phyloP scores from a whole-genome alignment of 2,329 filamentous ascomycete species.

The Coniochaeta sp. region DNA sequence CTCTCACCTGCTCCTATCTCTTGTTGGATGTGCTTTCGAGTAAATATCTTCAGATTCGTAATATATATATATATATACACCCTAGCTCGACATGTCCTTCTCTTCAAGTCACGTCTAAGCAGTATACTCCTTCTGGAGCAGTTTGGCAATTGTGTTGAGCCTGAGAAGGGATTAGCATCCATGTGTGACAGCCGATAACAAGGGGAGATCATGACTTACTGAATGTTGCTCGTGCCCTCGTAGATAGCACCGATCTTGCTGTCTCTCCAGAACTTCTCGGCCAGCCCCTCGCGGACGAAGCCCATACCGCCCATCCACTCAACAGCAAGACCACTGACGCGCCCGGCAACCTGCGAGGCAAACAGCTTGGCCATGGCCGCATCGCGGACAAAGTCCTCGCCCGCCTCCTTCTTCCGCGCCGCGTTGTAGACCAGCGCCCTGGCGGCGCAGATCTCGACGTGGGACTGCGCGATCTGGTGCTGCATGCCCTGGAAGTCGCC shows the following conservation, averaged over 20 bases:
- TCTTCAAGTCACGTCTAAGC: conserved; percentile 12
- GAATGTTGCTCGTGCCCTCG: conserved; percentile 79
- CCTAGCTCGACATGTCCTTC: background rate
- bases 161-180: conserved; percentile 26
- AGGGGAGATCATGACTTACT: conserved; percentile 39
- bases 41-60: background rate
- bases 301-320: conserved; percentile 99
- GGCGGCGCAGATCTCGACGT: conserved; percentile 86
- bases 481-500: conserved; percentile 99
- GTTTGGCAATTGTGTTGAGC: conserved; percentile 57
- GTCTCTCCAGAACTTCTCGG: conserved; percentile 96
- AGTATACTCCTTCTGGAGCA: conserved; percentile 56
- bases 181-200: background rate
- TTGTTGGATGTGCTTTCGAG: no score
- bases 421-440: conserved; percentile 93
- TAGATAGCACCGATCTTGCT: conserved; percentile 99
- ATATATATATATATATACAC: background rate
- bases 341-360: conserved; percentile 84
- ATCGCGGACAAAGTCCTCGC: conserved; percentile 89
- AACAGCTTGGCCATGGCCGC: conserved; percentile 98
- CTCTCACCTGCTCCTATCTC: no score
- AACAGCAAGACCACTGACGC: conserved; percentile 76
- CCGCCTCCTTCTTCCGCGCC: conserved; percentile 94
- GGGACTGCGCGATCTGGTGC: conserved; percentile 94
- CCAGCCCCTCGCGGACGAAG: conserved; percentile 90